Conservation (phyloP, 1,284 basidiomycete species). For the Violaceomyces palustris region DNA sequence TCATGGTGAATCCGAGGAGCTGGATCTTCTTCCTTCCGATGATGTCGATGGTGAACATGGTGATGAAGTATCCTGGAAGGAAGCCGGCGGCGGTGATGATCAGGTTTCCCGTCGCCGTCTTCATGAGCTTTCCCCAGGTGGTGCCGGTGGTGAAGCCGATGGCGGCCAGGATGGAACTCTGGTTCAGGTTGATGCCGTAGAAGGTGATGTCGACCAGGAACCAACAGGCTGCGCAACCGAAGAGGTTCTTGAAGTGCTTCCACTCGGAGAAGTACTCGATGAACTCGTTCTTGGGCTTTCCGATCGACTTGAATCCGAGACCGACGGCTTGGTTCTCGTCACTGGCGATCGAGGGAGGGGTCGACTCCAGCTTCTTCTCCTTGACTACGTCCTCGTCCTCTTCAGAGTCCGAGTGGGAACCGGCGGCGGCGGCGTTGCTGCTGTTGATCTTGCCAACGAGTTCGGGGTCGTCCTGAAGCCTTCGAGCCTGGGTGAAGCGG, state of each 20-base stretch:
- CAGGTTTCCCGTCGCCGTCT: conserved; percentile 56
- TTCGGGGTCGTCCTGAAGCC: conserved; percentile 72
- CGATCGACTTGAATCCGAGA: conserved; percentile 38
- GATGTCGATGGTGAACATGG: conserved; percentile 38
- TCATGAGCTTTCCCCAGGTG: conserved; percentile 57
- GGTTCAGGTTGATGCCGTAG: conserved; percentile 76
- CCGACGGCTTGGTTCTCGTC: conserved; percentile 36
- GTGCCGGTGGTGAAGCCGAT: conserved; percentile 59
- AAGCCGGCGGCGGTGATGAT: conserved; percentile 45
- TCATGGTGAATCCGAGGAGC: conserved; percentile 48
- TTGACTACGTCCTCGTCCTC: conserved; percentile 27
- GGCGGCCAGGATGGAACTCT: conserved; percentile 64
- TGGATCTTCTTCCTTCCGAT: conserved; percentile 52
- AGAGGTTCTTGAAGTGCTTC: conserved; percentile 39
- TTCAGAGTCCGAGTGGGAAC: conserved; percentile 56
- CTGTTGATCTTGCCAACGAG: conserved; percentile 59
- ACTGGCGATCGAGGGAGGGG: conserved; percentile 12
- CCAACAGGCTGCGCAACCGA: conserved; percentile 42
- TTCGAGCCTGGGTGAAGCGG: conserved; percentile 75
- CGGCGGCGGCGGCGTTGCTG: conserved; percentile 52
- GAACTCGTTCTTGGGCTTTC: conserved; percentile 28
- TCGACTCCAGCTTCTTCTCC: conserved; percentile 28
- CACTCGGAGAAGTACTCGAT: conserved; percentile 44
- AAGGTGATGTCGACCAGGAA: conserved; percentile 65
- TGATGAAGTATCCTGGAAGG: conserved; percentile 50